Conservation (phyloP, 768 basidiomycete species). For the Boletus reticuloceps region DNA sequence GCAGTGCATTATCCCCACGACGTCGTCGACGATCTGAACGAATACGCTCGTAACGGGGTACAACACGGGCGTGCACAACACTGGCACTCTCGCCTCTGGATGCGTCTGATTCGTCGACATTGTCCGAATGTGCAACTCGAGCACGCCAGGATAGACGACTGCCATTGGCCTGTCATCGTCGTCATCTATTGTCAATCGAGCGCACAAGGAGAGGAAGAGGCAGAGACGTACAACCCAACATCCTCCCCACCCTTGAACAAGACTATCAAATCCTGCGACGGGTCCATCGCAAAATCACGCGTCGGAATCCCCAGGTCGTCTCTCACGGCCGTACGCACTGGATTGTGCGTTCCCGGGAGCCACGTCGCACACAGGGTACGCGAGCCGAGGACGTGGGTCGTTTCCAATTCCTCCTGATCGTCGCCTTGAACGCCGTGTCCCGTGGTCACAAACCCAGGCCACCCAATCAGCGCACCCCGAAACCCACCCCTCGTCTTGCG, state of each 20-base stretch:
- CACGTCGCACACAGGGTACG: constrained; percentile 24
- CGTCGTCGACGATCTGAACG: constrained; percentile 54
- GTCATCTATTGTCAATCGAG: not conserved
- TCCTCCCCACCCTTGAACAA: constrained; percentile 33
- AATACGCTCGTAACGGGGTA: constrained; percentile 31
- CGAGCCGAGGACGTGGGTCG: constrained; percentile 12
- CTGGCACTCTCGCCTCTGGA: constrained; percentile 36
- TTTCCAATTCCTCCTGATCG: not conserved
- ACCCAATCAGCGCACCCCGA: not conserved
- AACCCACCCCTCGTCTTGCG: not conserved
- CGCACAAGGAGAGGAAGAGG: too few species aligned
- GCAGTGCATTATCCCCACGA: constrained; percentile 48
- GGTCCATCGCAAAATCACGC: constrained; percentile 65
- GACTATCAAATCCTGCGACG: constrained; percentile 58
- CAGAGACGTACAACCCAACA: constrained; percentile 10
- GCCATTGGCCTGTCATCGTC: constrained; percentile 8
- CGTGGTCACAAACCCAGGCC: too few species aligned
- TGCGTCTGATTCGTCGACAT: constrained; percentile 43
- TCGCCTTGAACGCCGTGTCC: too few species aligned
- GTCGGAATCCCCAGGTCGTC: constrained; percentile 40
- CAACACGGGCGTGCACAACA: constrained; percentile 25
- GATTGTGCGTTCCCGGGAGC: constrained; percentile 14
- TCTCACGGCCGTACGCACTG: constrained; percentile 16
- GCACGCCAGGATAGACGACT: constrained; percentile 2
- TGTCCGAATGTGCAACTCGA: constrained; percentile 44